Evolutionary conservation across 768 basidiomycete genomes (phyloP), one percentile per base, ranked within the genome.

Genomic region (Dendrothele bispora): DNA sequence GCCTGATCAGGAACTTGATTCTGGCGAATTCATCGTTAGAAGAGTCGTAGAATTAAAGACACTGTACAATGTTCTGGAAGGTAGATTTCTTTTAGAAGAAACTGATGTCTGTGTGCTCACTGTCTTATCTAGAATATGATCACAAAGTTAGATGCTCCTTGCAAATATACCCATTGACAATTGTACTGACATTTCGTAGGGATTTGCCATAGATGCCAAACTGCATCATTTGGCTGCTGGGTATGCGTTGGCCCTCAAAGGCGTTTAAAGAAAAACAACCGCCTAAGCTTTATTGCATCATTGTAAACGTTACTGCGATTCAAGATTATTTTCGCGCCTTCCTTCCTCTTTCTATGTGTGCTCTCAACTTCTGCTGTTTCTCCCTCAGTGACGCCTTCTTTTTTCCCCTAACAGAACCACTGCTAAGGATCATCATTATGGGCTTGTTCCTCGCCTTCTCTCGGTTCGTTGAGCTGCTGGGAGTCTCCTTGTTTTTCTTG

Each of bases 391-490:
- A 87, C 20, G 83, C 84, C 70, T 87, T 90, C 72, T 89, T 91
- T 72, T 93, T 92, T 1, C 88, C 74, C 54, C 75, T 73, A n/a
- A 92, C 88, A 2, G 83, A 82, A 1, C 77, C 78, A 49, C 87
- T 90, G 41, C 84, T 76, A 52, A 92, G 69, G 45, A 91, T 84
- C 91, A 92, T 93, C 94, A 95, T 95, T 55, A 95, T 79, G 21
- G 94, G 94, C 66, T 98, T 97, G 65, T 95, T 94, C 62, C 88
- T 80, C 30, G 84, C 81, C 80, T 97, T 97, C 71, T 95, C 91
- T 61, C 83, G 76, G 66, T 97, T 97, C 27, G 94, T 95, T 47
- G 88, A 84, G 61, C 89, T 91, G 66, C 90, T 92, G 50, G 85
- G 82, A 10, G 72, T 67, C 28, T 74, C 90, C 63, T 91, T 92